Percentiles rank a stretch among this genome's conserved stretches.
These are phyloP conservation scores for Acephala macrosclerotiorum DNA, from an alignment of 2,329 filamentous ascomycete species.

Conservation along the genomic window DNA sequence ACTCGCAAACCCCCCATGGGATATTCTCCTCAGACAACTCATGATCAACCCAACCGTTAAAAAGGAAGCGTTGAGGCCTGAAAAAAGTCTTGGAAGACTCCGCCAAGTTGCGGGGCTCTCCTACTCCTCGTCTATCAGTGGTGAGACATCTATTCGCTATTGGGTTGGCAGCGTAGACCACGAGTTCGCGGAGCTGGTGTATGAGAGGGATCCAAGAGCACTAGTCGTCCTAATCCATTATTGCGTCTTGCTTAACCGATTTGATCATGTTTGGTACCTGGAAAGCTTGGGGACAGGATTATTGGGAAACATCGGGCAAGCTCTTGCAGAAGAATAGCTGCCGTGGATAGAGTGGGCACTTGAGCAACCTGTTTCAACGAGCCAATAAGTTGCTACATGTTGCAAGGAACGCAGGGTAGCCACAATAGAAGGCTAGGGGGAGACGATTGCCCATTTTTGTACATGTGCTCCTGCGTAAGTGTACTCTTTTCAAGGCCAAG, in stretches of 20 bases:
- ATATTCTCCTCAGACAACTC: not conserved
- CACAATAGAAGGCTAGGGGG: no score
- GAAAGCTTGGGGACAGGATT: slow-evolving; percentile 19
- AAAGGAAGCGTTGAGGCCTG: slow-evolving; percentile 7
- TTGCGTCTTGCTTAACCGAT: slow-evolving; percentile 24
- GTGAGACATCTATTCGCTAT: slow-evolving; percentile 13
- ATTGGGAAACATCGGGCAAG: slow-evolving; percentile 16
- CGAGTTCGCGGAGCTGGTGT: slow-evolving; percentile 19
- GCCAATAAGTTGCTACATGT: no score
- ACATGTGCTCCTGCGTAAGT: no score
- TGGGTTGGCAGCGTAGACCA: slow-evolving; percentile 23
- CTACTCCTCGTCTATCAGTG: slow-evolving; percentile 2
- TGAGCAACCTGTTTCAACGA: slow-evolving; percentile 11
- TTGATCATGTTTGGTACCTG: slow-evolving; percentile 23
- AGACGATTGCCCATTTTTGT: no score
- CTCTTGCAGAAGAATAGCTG: slow-evolving; percentile 11
- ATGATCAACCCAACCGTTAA: not conserved
- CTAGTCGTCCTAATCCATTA: slow-evolving; percentile 27
- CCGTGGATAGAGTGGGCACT: slow-evolving; percentile 24
- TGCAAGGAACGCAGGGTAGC: no score
- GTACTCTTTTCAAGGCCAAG: no score
- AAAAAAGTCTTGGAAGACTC: slow-evolving; percentile 15
- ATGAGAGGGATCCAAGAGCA: slow-evolving; percentile 35
- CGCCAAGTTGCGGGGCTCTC: slow-evolving; percentile 13
- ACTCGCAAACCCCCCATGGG: slow-evolving; percentile 13